A percentile compares a stretch with the other conserved stretches of the same genome.
Evolutionary conservation across 768 basidiomycete species (phyloP).

Genomic region (Agaricus bisporus): DNA sequence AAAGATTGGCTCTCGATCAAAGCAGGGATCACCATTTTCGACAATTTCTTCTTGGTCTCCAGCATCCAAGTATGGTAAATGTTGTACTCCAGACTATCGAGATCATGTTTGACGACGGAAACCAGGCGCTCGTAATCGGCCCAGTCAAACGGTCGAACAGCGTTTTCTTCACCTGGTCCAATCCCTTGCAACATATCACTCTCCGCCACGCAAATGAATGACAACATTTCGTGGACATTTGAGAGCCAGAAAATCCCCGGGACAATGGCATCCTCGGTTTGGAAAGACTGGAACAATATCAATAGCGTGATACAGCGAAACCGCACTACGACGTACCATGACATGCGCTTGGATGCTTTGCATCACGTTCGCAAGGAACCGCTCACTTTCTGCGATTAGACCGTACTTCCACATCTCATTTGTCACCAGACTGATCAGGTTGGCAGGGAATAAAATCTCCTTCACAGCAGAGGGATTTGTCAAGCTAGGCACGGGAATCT

Average conservation of each 20-base stretch:
- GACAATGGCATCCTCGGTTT: slow-evolving; percentile 89
- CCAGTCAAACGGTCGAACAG: slow-evolving; percentile 93
- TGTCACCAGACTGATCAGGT: slow-evolving; percentile 94
- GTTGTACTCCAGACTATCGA: slow-evolving; percentile 98
- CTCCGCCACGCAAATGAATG: slow-evolving; percentile 98
- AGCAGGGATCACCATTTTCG: slow-evolving; percentile 99
- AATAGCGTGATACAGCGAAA: neutral
- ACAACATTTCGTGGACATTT: slow-evolving; percentile 98
- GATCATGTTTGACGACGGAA: slow-evolving; percentile 97
- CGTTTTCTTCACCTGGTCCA: slow-evolving; percentile 90
- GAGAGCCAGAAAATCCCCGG: slow-evolving; percentile 99
- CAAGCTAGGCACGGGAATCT: slow-evolving; percentile 86
- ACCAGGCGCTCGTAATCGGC: slow-evolving; percentile 94
- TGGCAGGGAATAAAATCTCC: slow-evolving; percentile 98
- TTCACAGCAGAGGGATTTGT: slow-evolving; percentile 92
- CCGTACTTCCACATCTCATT: slow-evolving; percentile 99
- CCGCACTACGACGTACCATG: slow-evolving; percentile 61
- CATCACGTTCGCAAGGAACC: slow-evolving; percentile 98
- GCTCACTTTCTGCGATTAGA: slow-evolving; percentile 92
- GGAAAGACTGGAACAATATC: slow-evolving; percentile 57
- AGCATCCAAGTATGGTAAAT: slow-evolving; percentile 99
- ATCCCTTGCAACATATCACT: slow-evolving; percentile 98
- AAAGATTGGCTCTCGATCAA: slow-evolving; percentile 96
- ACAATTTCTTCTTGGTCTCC: slow-evolving; percentile 92
- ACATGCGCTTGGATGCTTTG: slow-evolving; percentile 95